Evolutionary conservation across 108 stramenopile genomes (phyloP), one percentile per base, ranked within the genome.

Genomic region (Skeletonema menzelii): DNA sequence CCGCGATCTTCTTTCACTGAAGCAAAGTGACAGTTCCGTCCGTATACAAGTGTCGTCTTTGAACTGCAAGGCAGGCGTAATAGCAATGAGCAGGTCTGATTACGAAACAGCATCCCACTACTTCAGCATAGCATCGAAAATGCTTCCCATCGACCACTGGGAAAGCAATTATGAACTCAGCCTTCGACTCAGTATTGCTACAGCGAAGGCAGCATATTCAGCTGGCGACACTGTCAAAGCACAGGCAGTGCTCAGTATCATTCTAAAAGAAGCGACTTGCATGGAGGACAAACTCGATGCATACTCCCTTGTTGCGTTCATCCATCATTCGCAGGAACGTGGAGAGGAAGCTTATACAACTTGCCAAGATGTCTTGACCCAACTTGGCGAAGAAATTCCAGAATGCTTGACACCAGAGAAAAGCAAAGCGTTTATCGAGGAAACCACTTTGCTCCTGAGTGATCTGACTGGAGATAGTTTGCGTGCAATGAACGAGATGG

Each of bases 201-300:
- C 17, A 60, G 59, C 75, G 14, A 30, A 75, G 32, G 31, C 70
- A 24, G 2, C 17, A 26, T 65, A 70, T 47, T 31, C 63, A 11
- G 10, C 27, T 47, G 75, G 75, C n/a, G 35, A 66, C 53, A 58
- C 67, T 19, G 58, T 38, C 20, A 60, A 75, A 60, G 49, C 74
- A 22, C 56, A 42, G 17, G 44, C 47, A n/a, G 63, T 47, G 3
- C 27, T 67, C 56, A 22, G 40, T 28, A 40, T 65, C 11, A 37
- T 76, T 24, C 17, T 76, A 0, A 40, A 63, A 8, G 27, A 76
- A 34, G 69, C 62, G 22, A 38, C 34, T 65, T 61, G 57, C 11
- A 22, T 80, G 5, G 38, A 80, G 44, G 69, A 63, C 20, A 75
- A 76, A 42, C 37, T 80, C n/a, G 53, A 70, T 65, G 74, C 74